These are phyloP conservation scores for Aureobasidium namibiae DNA, from an alignment of 2,329 filamentous ascomycete genomes.

Conservation along the genomic window DNA sequence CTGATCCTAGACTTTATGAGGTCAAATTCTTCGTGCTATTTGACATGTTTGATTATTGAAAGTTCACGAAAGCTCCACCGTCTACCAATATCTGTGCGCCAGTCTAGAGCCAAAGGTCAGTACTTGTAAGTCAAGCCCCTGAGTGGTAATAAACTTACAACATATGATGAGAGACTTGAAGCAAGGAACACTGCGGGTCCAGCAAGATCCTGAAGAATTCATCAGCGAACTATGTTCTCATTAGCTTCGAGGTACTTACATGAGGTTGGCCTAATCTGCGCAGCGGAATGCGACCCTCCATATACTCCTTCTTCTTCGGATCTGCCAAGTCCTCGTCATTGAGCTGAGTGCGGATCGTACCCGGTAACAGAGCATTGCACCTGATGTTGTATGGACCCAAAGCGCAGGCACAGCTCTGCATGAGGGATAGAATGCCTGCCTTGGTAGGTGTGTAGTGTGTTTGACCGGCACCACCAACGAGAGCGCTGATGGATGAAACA, in stretches of 20 bases:
- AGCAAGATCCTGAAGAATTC: slow-evolving; percentile 52
- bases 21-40: background rate
- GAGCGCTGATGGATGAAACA: slow-evolving; percentile 62
- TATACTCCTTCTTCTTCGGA: slow-evolving; percentile 63
- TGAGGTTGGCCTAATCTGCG: slow-evolving; percentile 61
- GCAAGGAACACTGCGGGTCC: slow-evolving; percentile 82
- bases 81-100: slow-evolving; percentile 80
- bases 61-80: slow-evolving; percentile 81
- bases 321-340: slow-evolving; percentile 77
- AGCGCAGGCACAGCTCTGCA: slow-evolving; percentile 76
- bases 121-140: background rate
- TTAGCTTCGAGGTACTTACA: background rate
- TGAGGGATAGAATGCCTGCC: slow-evolving; percentile 69
- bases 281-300: slow-evolving; percentile 73
- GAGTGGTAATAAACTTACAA: slow-evolving; percentile 27
- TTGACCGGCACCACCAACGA: slow-evolving; percentile 71
- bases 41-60: slow-evolving; percentile 54
- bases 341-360: slow-evolving; percentile 74
- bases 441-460: slow-evolving; percentile 87
- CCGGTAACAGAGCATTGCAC: slow-evolving; percentile 77
- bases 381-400: slow-evolving; percentile 67
- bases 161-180: slow-evolving; percentile 69
- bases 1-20: background rate
- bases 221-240: background rate
- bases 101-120: slow-evolving; percentile 36